Base-by-base conservation (phyloP, 805 yeast species). In the Ogataea ganodermae region DNA sequence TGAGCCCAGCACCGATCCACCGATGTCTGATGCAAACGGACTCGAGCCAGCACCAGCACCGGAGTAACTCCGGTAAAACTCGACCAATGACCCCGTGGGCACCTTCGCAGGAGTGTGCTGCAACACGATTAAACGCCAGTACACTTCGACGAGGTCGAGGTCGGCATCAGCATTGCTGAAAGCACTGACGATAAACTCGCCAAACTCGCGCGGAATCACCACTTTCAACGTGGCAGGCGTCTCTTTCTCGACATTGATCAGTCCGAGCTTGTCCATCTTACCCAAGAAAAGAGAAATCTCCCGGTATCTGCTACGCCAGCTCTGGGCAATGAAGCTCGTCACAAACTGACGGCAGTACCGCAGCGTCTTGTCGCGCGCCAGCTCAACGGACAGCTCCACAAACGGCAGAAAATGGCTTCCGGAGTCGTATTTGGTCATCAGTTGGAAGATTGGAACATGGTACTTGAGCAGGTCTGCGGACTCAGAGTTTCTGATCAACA, bases 401-500 rank as follows among this genome's bases (percentile, higher is more conserved):
- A 84, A 76, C 32, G 75, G 61, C 36, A 78, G 55, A 64, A 76
- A 76, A 28, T 67, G 62, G 10, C 56, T 43, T 3, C 75, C 74
- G 23, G 64, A 49, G 28, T 66, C 62, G 13, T 70, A 56, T n/a
- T 58, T 51, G 14, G 68, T 45, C 54, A 76, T 66, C 21, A 67
- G 65, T 5, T 70, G 72, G 51, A 78, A 73, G 20, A 82, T 58
- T 10, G 55, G 52, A 21, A 69, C 69, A 57, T 80, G 82, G 40
- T 65, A 66, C 53, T 72, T 76, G 1, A 81, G 74, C 45, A 83
- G 66, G 6, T 66, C 66, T 46, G 32, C 20, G 5, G 75, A 57
- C 14, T 64, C 65, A 57, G 81, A 66, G 58, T 83, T 83, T 71
- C 89, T 79, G 43, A 82, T 60, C 21, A 81, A 51, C 12, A 79